phyloP scores from a whole-genome alignment of 2,329 filamentous ascomycete species.

The Trichophyton verrucosum region DNA sequence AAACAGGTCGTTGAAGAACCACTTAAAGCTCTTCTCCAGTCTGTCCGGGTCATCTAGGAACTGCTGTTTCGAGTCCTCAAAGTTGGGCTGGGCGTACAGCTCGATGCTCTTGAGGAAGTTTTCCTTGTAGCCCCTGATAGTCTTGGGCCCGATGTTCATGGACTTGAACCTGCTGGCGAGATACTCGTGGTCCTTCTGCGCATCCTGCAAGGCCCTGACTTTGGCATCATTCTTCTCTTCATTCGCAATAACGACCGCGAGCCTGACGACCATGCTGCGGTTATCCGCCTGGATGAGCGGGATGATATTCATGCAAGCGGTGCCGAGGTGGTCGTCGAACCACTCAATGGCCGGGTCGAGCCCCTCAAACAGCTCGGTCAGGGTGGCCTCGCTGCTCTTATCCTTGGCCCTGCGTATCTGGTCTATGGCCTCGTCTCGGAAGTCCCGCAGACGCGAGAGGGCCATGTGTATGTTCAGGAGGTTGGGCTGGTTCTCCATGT shows the following conservation, averaged over 20 bases:
- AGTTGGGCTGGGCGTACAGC: conserved; percentile 59
- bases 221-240: conserved; percentile 95
- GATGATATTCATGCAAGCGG: conserved; percentile 81
- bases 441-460: conserved; percentile 80
- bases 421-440: conserved; percentile 90
- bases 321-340: conserved; percentile 91
- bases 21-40: conserved; percentile 78
- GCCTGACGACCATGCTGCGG: conserved; percentile 73
- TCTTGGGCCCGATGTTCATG: conserved; percentile 85
- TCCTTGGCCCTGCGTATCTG: conserved; percentile 75
- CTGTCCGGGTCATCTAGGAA: conserved; percentile 74
- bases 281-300: conserved; percentile 77
- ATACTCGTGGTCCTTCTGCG: conserved; percentile 89
- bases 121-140: conserved; percentile 88
- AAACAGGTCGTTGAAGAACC: conserved; percentile 97
- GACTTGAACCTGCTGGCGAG: conserved; percentile 88
- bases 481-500: conserved; percentile 84
- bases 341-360: conserved; percentile 80
- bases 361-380: conserved; percentile 79
- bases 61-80: conserved; percentile 56
- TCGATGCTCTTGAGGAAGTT: conserved; percentile 78
- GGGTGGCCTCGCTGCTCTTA: conserved; percentile 60
- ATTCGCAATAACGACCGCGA: conserved; percentile 84
- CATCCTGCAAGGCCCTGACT: conserved; percentile 81
- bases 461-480: conserved; percentile 82